phyloP scores from a whole-genome alignment of 1,139 yeast species.

The Lodderomyces orthopsilosis region DNA sequence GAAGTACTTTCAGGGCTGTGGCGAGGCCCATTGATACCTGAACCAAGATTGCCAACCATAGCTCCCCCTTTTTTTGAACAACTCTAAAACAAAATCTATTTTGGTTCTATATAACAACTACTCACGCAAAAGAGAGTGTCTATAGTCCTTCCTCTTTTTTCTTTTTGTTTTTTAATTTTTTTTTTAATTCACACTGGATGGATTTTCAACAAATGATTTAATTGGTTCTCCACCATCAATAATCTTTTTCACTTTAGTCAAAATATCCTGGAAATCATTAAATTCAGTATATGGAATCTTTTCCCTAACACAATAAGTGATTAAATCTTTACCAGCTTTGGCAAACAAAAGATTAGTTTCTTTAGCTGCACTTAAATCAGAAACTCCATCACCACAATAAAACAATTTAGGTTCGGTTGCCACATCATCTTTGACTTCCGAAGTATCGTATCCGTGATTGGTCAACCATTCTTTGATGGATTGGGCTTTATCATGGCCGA shows the following conservation, averaged over 20 bases:
- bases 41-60: too few species aligned
- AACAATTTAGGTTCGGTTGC: conserved; percentile 54
- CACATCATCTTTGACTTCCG: conserved; percentile 9
- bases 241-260: conserved; percentile 43
- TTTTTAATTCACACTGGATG: conserved; percentile 9
- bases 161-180: background rate
- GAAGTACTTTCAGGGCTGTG: too few species aligned
- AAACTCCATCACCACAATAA: conserved; percentile 97
- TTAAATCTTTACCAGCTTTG: conserved; percentile 85
- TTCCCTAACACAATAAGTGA: conserved; percentile 77
- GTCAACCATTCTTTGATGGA: conserved; percentile 68
- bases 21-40: too few species aligned
- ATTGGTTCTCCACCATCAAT: conserved; percentile 28
- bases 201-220: conserved; percentile 29
- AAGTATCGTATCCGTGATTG: conserved; percentile 32
- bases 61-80: too few species aligned
- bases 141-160: background rate
- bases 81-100: too few species aligned
- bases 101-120: too few species aligned
- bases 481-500: conserved; percentile 92
- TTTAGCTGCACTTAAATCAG: conserved; percentile 91
- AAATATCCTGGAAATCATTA: conserved; percentile 70
- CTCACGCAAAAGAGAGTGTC: background rate
- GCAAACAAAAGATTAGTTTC: conserved; percentile 94
- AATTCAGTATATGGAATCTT: conserved; percentile 84